Evolutionary conservation across 2,329 filamentous ascomycete genomes (phyloP).

Genomic region (Knufia fluminis): DNA sequence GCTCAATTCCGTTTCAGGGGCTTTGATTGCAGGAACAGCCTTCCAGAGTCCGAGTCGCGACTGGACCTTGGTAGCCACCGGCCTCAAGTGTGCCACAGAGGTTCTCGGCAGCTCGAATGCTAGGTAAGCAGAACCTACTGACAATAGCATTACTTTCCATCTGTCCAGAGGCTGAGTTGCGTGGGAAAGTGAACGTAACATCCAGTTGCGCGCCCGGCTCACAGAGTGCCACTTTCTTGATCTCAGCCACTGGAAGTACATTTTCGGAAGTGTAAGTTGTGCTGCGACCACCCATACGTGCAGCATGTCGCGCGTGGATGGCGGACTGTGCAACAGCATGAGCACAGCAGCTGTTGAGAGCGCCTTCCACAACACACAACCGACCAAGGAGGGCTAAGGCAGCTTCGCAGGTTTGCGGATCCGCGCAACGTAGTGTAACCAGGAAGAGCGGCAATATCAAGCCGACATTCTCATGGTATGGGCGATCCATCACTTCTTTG

Average conservation of each 20-base stretch:
- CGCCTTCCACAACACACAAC: neutral
- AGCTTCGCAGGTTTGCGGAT: neutral
- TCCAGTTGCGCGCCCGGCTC: neutral
- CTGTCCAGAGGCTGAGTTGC: neutral
- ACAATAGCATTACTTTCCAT: neutral
- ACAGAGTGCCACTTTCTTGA: neutral
- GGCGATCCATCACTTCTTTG: neutral
- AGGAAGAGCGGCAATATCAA: constrained; percentile 2
- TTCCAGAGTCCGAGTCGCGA: neutral
- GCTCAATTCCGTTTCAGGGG: neutral
- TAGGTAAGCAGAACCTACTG: neutral
- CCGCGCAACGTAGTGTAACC: neutral
- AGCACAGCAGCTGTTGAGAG: constrained; percentile 2
- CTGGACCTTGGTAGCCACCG: constrained; percentile 1
- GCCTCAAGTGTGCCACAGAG: neutral
- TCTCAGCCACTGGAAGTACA: neutral
- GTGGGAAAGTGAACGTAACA: neutral
- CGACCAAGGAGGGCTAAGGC: neutral
- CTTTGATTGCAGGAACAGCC: neutral
- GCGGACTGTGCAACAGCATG: neutral
- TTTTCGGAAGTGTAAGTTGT: neutral
- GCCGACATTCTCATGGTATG: constrained; percentile 1
- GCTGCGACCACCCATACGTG: neutral
- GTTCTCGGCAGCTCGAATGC: neutral
- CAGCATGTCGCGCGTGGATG: neutral